Percentiles rank a stretch among this genome's conserved stretches.
phyloP scores from a whole-genome alignment of 805 yeast species.

The Kodamaea sagamina region DNA sequence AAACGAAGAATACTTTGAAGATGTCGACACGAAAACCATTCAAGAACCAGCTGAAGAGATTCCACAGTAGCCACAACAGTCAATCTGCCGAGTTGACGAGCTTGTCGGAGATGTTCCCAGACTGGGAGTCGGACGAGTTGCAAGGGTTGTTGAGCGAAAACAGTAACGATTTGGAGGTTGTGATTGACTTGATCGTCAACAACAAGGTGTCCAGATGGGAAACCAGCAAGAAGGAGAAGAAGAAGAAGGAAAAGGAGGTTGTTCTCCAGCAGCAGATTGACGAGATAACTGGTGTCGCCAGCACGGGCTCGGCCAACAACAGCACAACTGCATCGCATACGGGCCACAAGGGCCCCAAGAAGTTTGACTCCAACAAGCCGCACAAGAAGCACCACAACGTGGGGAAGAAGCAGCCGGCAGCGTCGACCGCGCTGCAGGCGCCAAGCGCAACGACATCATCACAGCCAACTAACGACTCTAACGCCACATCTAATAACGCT shows the following conservation, averaged over 20 bases:
- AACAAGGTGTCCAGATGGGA: conserved; percentile 94
- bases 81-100: conserved; percentile 47
- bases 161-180: conserved; percentile 68
- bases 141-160: conserved; percentile 73
- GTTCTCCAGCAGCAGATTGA: conserved; percentile 10
- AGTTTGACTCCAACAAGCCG: conserved; percentile 10
- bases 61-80: conserved; percentile 27
- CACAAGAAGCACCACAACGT: conserved; percentile 10
- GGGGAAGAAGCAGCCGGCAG: conserved; percentile 15
- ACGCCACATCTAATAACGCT: conserved; percentile 9
- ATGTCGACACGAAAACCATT: conserved; percentile 43
- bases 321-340: conserved; percentile 11
- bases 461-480: background rate
- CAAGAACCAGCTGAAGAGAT: conserved; percentile 51
- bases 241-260: conserved; percentile 43
- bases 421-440: conserved; percentile 16
- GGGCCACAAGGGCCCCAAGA: conserved; percentile 9
- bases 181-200: conserved; percentile 84
- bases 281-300: conserved; percentile 8
- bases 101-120: conserved; percentile 86
- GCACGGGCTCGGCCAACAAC: conserved; percentile 1
- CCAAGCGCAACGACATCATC: conserved; percentile 13
- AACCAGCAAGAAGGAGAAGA: conserved; percentile 75
- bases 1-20: conserved; percentile 3
- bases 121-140: conserved; percentile 89